A percentile compares a stretch with the other conserved stretches of the same genome.
phyloP scores from a whole-genome alignment of 176 grass and related monocot species.

The Ampelocalamus luodianensis region DNA sequence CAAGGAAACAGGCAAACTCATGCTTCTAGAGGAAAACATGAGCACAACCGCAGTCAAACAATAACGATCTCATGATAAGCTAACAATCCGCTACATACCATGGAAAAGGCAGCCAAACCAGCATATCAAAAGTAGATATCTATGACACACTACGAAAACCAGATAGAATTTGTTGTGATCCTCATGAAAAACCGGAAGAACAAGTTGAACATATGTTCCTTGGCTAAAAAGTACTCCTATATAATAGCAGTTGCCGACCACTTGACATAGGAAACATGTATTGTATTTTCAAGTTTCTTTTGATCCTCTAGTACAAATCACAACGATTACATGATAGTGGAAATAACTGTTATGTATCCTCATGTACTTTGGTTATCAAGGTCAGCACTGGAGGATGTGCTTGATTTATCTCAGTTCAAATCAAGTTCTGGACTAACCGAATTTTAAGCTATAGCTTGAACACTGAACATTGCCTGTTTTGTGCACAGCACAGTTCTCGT shows the following conservation, averaged over 20 bases:
- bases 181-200: not conserved
- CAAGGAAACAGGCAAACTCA: not conserved
- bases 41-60: not conserved
- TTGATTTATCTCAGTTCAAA: not conserved
- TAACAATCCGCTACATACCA: not conserved
- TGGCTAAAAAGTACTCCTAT: not conserved
- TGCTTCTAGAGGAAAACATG: not conserved
- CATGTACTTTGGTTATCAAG: not conserved
- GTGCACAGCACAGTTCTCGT: not conserved
- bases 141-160: not conserved
- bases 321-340: not conserved
- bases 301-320: not conserved
- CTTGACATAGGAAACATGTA: not conserved
- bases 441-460: not conserved
- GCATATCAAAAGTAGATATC: not conserved
- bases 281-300: slow-evolving; percentile 11
- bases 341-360: not conserved
- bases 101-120: not conserved
- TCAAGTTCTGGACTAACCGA: not conserved
- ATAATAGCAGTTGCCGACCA: not conserved
- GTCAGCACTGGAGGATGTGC: not conserved
- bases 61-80: not conserved
- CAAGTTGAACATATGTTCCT: not conserved
- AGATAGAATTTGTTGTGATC: not conserved
- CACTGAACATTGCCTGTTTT: not conserved